Percentiles rank a stretch among this genome's conserved stretches.
Evolutionary conservation across 73 alveolate genomes (phyloP).

Genomic region (Stentor coeruleus): DNA sequence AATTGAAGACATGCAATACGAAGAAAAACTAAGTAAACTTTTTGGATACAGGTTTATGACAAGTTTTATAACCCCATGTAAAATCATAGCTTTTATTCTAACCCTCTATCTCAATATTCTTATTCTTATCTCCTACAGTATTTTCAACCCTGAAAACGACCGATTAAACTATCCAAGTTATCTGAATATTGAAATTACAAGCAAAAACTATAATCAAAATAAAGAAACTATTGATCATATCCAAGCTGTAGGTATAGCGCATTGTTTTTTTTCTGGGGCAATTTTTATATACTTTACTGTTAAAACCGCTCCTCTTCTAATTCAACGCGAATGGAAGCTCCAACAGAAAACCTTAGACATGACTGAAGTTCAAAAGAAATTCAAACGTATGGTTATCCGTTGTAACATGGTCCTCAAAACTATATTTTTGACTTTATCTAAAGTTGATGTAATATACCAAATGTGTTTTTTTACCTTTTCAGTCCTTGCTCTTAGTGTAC

Average conservation of each 20-base stretch:
- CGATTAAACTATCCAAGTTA: neutral
- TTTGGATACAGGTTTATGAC: constrained; percentile 44
- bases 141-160: neutral
- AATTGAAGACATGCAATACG: constrained; percentile 47
- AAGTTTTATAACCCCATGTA: constrained; percentile 40
- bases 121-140: constrained; percentile 39
- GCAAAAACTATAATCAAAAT: neutral
- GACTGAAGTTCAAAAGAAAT: constrained; percentile 22
- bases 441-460: constrained; percentile 47
- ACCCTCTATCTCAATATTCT: constrained; percentile 40
- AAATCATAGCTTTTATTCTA: constrained; percentile 39
- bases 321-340: constrained; percentile 39
- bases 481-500: constrained; percentile 42
- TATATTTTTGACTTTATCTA: neutral
- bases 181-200: constrained; percentile 28
- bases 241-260: constrained; percentile 32
- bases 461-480: constrained; percentile 38
- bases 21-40: constrained; percentile 32
- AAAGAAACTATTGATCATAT: constrained; percentile 30
- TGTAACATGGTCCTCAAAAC: constrained; percentile 32
- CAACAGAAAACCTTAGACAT: too few relatives aligned
- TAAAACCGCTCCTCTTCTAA: constrained; percentile 44
- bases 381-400: neutral
- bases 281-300: constrained; percentile 43
- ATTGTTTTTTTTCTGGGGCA: constrained; percentile 36